Evolutionary conservation across 176 grass and related monocot genomes (phyloP).

Genomic region (Puya raimondii): DNA sequence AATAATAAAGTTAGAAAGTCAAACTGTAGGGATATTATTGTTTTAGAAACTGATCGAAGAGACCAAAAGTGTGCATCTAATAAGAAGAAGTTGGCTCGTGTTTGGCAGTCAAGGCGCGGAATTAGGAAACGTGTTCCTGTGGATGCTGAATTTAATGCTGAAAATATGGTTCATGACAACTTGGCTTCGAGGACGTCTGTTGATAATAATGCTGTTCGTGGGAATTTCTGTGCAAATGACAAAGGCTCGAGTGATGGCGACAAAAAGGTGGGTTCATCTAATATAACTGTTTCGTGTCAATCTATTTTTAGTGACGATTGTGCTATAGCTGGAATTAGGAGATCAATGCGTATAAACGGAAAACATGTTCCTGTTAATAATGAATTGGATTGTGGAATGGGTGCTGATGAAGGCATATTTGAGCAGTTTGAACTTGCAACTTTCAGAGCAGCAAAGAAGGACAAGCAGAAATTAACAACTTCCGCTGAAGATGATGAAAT

Average conservation of each 20-base stretch:
- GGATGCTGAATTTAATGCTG: background rate
- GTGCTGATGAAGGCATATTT: constrained; percentile 6
- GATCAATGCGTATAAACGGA: constrained; percentile 15
- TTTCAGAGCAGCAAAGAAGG: background rate
- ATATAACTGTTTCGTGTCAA: background rate
- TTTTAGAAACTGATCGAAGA: background rate
- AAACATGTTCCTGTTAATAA: constrained; percentile 6
- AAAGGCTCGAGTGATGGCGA: background rate
- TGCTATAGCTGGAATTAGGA: constrained; percentile 8
- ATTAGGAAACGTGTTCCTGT: background rate
- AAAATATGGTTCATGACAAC: background rate
- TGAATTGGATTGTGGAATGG: constrained; percentile 8
- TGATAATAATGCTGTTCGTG: background rate
- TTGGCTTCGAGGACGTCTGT: background rate
- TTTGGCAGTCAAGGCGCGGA: background rate
- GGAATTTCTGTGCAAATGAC: background rate
- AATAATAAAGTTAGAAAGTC: background rate
- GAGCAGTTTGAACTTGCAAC: background rate
- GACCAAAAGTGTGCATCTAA: background rate
- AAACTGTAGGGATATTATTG: background rate
- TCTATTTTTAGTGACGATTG: background rate
- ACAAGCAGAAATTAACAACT: background rate
- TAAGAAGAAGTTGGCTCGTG: background rate
- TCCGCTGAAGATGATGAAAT: background rate
- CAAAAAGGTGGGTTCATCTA: constrained; percentile 6